Evolutionary conservation across 352 stramenopile species (phyloP), one percentile per base, ranked within the genome.

Genomic region (Phytophthora pluvialis): DNA sequence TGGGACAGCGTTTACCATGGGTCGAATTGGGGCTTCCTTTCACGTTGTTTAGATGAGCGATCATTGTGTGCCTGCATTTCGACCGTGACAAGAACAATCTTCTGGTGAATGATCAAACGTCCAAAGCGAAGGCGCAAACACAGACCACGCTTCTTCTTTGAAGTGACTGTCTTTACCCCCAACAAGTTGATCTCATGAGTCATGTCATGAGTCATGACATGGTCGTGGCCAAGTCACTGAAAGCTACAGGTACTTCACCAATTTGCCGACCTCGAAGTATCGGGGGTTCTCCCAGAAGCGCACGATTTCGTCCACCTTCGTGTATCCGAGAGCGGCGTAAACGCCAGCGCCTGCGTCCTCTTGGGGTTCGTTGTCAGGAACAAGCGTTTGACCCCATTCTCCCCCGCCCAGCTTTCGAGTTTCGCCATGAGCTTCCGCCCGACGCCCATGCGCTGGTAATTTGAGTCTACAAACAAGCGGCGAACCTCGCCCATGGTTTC

Each of bases 401-500:
- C 4, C 8, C 55, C 53, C 4, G 64, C 51, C 64, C 69, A 77
- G 3, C 38, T n/a, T 36, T 67, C 57, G 26, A 67, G 36, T 8
- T 55, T 1, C 15, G 15, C 35, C 53, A 77, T 64, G n/a, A 77
- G 48, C 26, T 64, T 71, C 32, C 64, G 58, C 1, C 58, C 68
- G 18, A 73, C 16, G 21, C 53, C 64, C 31, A 77, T 50, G 38
- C 69, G 58, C 12, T 77, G 64, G 32, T 45, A 67, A 12, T 53
- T 61, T 13, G 57, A 44, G 28, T 70, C 60, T 28, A 77, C 69
- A 47, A 73, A 73, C 44, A 77, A 45, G 16, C 59, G 67, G 3
- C 64, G 53, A n/a, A 77, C 45, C 15, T 77, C 54, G 5, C 58
- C 69, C 15, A 64, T 39, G 9, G 6, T 31, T 32, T 67, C 48